Conservation (phyloP, 208 protist species). For the Trypanosoma vivax region DNA sequence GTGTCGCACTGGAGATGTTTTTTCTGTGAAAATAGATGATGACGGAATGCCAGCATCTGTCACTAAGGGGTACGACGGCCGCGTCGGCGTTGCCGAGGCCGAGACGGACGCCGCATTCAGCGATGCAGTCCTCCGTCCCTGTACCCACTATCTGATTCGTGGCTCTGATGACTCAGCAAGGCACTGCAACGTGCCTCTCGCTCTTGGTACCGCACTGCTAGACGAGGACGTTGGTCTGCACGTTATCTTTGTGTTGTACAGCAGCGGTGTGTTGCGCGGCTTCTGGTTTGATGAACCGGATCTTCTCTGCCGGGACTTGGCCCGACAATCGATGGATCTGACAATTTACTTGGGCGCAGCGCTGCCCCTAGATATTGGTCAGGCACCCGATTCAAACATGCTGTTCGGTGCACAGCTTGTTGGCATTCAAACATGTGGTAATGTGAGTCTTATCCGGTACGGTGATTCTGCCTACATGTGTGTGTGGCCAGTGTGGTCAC, state of each 20-base stretch:
- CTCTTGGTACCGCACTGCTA: conserved; percentile 33
- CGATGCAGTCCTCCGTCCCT: conserved; percentile 15
- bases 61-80: conserved; percentile 16
- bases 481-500: conserved; percentile 56
- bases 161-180: background rate
- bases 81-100: conserved; percentile 1
- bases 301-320: conserved; percentile 50
- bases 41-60: conserved; percentile 9
- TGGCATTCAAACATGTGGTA: conserved; percentile 27
- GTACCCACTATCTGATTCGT: conserved; percentile 24
- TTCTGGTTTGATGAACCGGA: conserved; percentile 55
- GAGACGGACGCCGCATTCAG: conserved; percentile 1
- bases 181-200: conserved; percentile 34
- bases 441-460: conserved; percentile 59
- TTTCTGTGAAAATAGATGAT: conserved; percentile 38
- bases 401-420: conserved; percentile 20
- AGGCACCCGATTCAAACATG: background rate
- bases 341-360: conserved; percentile 9
- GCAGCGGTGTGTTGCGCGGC: conserved; percentile 39
- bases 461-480: conserved; percentile 42
- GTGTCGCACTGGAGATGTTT: conserved; percentile 65
- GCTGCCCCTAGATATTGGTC: background rate
- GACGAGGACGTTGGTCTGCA: conserved; percentile 69
- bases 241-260: conserved; percentile 46
- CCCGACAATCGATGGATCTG: conserved; percentile 13